Evolutionary conservation across 73 alveolate genomes (phyloP).

Genomic region (Paraurostyla sp.): DNA sequence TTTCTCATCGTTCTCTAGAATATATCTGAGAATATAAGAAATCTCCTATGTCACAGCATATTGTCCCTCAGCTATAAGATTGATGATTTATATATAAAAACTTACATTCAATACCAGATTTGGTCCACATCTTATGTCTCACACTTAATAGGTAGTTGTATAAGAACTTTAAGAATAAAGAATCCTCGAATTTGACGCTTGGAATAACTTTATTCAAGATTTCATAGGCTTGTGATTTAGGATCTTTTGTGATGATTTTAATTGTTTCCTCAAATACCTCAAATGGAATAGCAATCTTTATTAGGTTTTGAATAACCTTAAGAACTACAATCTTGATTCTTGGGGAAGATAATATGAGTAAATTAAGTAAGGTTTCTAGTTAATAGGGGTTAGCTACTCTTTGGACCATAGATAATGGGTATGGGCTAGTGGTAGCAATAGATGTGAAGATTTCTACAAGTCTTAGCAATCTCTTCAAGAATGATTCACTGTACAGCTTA

Average conservation of each 20-base stretch:
- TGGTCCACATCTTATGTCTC: constrained; percentile 71
- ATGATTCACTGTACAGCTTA: constrained; percentile 53
- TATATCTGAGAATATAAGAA: not conserved
- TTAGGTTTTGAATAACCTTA: constrained; percentile 58
- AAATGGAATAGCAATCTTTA: constrained; percentile 63
- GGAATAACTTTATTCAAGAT: constrained; percentile 54
- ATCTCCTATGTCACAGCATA: constrained; percentile 58
- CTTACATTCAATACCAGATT: constrained; percentile 63
- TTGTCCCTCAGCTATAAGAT: constrained; percentile 53
- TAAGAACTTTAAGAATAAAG: constrained; percentile 66
- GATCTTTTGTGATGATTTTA: constrained; percentile 31
- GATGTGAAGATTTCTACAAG: constrained; percentile 64
- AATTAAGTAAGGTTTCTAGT: constrained; percentile 49
- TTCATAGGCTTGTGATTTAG: constrained; percentile 44
- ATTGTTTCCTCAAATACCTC: constrained; percentile 73
- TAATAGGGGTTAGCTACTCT: constrained; percentile 73
- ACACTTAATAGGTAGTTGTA: constrained; percentile 69
- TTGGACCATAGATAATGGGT: constrained; percentile 71
- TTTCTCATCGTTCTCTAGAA: not conserved
- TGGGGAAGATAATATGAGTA: constrained; percentile 59
- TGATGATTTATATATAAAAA: not conserved
- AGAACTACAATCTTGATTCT: constrained; percentile 63
- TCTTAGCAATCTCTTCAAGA: constrained; percentile 59
- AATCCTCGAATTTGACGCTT: constrained; percentile 48
- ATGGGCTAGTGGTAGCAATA: constrained; percentile 50